Base-by-base conservation (phyloP, 306 rosid species). In the Pachyrhizus erosus region DNA sequence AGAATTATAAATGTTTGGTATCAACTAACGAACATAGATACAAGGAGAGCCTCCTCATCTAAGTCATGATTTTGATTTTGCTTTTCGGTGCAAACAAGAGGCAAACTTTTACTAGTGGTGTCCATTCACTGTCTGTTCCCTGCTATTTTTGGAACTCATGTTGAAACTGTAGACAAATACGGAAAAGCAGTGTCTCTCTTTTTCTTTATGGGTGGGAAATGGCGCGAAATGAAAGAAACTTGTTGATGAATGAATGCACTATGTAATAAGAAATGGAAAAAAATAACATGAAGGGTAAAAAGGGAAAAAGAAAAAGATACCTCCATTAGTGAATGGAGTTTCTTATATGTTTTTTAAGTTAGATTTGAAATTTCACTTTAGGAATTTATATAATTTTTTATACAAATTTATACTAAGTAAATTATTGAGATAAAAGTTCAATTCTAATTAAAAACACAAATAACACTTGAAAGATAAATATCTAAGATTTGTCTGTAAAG, bases 41-140 rank as follows among this genome's bases (percentile, higher is more conserved):
- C 67, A 83, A 70, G 73, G 48, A 34, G 75, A 61, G 74, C 2
- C 11, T 57, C 33, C 73, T 82, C 29, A 14, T 64, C 18, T 29
- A 60, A 31, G 55, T 55, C 34, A 75, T 62, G 73, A 76, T 79
- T 80, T 72, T 55, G 75, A 33, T 45, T 49, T 40, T 27, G 31
- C 83, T 81, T 88, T 80, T 73, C 3, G 75, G 80, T 31, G 54
- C 86, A 74, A 42, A 68, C 52, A 43, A 37, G 73, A 26, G 64
- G 65, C 80, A 73, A 49, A 39, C 65, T 81, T 86, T 81, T 66
- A 62, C 43, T 51, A 27, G 87, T 78, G 82, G n/a, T 87, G 85
- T 81, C 82, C 42, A 29, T 81, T 75, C 67, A 65, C 40, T 82
- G 79, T 80, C 84, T 82, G 54, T 69, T 69, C 54, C 2, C 24